phyloP scores from a whole-genome alignment of 73 alveolate species.

The Tetrahymena malaccensis region DNA sequence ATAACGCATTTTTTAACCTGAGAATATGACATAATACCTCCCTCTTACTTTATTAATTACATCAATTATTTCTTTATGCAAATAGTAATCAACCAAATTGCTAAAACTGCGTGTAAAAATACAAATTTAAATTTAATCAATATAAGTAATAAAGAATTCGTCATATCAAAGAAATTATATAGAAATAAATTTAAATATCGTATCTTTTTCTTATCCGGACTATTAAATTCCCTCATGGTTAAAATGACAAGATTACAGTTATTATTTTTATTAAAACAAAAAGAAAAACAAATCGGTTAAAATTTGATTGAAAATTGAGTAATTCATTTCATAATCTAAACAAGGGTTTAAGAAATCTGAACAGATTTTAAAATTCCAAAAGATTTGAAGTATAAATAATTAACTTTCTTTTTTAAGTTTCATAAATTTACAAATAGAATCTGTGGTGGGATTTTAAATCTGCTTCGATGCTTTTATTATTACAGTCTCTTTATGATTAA shows the following conservation, averaged over 20 bases:
- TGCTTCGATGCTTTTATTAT: background rate
- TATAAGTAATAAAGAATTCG: background rate
- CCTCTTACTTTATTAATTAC: background rate
- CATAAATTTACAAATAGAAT: background rate
- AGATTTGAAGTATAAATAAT: background rate
- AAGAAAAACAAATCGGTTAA: background rate
- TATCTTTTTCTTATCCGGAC: background rate
- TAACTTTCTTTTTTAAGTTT: background rate
- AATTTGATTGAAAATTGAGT: background rate
- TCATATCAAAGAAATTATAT: background rate
- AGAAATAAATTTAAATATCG: background rate
- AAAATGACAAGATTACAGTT: background rate
- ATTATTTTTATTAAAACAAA: no score
- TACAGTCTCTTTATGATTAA: no score
- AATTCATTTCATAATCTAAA: no score
- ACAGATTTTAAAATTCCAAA: background rate
- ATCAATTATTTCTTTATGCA: no score
- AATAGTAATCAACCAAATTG: no score
- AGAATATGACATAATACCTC: background rate
- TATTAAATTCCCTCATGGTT: background rate
- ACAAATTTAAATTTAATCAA: no score
- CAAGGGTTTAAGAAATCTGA: background rate
- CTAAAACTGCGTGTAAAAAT: background rate
- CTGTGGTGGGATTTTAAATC: background rate
- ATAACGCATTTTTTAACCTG: background rate